Base-by-base conservation (phyloP, 1,284 basidiomycete species). In the Malassezia slooffiae region DNA sequence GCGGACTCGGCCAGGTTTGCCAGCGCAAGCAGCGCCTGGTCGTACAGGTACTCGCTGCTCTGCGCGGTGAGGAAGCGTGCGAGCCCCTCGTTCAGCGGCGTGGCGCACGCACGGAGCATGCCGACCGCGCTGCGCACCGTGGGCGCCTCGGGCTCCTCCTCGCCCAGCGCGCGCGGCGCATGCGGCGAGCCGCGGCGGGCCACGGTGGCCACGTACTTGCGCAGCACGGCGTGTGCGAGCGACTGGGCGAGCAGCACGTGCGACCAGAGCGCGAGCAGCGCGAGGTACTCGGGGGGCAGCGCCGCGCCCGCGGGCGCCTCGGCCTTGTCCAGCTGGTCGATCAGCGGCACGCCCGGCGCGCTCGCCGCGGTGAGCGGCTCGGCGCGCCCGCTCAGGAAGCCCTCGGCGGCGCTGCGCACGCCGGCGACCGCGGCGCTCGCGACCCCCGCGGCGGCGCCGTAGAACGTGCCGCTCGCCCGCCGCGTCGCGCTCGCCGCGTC, bases 31-130 rank as follows among this genome's bases (percentile, higher is more conserved):
- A 91, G 75, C 3, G 83, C 80, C 46, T 88, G 85, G 7, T 81
- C 80, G 62, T 91, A 91, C 5, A 90, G 76, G 41, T 85, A 80
- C 58, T 89, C 85, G 0, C 84, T 84, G 21, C 88, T 76, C 56
- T 89, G 86, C 7, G 90, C 90, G 2, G 80, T 79, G 52, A 96
- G 81, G 55, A 86, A 77, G 70, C 88, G 91, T 0, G 85, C 85
- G 1, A 96, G 73, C 0, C 85, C 82, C 0, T 89, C 87, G 6
- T 95, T 79, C 1, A 95, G 73, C 0, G 86, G 83, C 0, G 89
- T 89, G 84, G 88, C 91, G 0, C 82, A 83, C 29, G 77, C 79
- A 36, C 82, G 82, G 21, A 91, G 77, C 79, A 96, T 89, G 27
- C 75, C 79, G 34, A 77, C 75, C 1, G 85, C 78, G 9, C 78